phyloP scores from a whole-genome alignment of 805 yeast genomes.

The Yarrowia sp. region DNA sequence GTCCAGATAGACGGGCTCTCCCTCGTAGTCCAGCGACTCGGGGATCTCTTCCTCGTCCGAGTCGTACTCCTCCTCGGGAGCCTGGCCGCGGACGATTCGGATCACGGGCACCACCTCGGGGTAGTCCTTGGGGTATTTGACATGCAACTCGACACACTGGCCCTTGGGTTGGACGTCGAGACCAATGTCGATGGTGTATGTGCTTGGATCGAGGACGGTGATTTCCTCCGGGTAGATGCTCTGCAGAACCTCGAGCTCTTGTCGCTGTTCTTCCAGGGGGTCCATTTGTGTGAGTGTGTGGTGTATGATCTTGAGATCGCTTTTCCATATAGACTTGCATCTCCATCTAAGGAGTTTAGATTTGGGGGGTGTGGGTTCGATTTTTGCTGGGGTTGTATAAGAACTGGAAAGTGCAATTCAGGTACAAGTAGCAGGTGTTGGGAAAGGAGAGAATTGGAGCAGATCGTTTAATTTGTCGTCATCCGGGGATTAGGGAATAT shows the following conservation, averaged over 20 bases:
- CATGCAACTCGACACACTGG: conserved; percentile 50
- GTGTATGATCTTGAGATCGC: not conserved
- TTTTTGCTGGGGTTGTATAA: not conserved
- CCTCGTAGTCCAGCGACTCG: conserved; percentile 45
- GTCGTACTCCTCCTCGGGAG: conserved; percentile 45
- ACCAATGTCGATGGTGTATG: conserved; percentile 55
- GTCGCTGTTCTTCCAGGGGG: conserved; percentile 75
- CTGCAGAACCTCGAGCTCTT: conserved; percentile 85
- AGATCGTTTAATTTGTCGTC: too few species aligned
- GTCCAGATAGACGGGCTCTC: conserved; percentile 47
- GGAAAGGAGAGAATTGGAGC: too few species aligned
- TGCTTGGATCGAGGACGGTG: conserved; percentile 37
- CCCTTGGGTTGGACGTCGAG: conserved; percentile 71
- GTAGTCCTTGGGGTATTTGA: conserved; percentile 71
- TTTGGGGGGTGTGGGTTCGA: not conserved
- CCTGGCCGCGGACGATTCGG: conserved; percentile 42
- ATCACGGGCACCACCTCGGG: conserved; percentile 78
- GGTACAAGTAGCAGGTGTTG: too few species aligned
- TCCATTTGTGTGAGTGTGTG: conserved; percentile 50
- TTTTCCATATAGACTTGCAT: not conserved
- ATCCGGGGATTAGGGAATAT: too few species aligned
- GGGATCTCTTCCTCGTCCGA: conserved; percentile 47
- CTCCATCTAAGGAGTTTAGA: conserved; percentile 1
- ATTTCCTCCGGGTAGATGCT: conserved; percentile 94
- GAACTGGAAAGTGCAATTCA: too few species aligned